Evolutionary conservation across 352 stramenopile species (phyloP), one percentile per base, ranked within the genome.

Genomic region (Phytophthora kernoviae): DNA sequence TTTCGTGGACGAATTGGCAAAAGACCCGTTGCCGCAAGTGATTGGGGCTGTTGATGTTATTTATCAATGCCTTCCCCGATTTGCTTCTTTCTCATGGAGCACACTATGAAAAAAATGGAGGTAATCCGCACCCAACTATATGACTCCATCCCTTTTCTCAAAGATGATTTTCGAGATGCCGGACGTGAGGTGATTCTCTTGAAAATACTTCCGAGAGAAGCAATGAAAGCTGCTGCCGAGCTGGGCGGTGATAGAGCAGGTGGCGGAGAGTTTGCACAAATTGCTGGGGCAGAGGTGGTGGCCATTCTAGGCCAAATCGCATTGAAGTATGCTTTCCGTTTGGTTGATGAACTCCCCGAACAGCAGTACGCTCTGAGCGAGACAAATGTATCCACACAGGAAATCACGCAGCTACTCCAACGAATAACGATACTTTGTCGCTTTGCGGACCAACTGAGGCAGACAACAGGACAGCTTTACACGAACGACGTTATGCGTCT

Each of bases 41-140:
- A 46, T 74, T 3, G 27, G 53, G 5, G 62, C 46, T 5, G 64
- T 71, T 18, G 57, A 78, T 21, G 58, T 53, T 9, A 26, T 81
- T 17, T 74, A 75, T 22, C 54, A 75, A 24, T 33, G 60, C 32
- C 41, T 90, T 2, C 75, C 77, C 67, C 62, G 1, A 70, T 88
- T 26, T 85, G 74, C 51, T 75, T 82, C 8, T 53, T 70, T 11
- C 43, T 87, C 17, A 77, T 82, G 44, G 69, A 78, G 17, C 68
- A 77, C 53, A 48, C 59, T 1, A 40, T 79, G 37, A 56, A 81
- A 30, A 73, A 62, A 9, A 21, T 87, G 7, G 54, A 72, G 17
- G 17, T 79, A 10, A 58, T 90, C 15, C 56, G 45, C 32, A 24
- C 26, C 22, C 36, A 54, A 0, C 42, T 90, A 15, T 90, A 79